phyloP scores from a whole-genome alignment of 176 grass and related monocot species.

The Saccharum officinarum region DNA sequence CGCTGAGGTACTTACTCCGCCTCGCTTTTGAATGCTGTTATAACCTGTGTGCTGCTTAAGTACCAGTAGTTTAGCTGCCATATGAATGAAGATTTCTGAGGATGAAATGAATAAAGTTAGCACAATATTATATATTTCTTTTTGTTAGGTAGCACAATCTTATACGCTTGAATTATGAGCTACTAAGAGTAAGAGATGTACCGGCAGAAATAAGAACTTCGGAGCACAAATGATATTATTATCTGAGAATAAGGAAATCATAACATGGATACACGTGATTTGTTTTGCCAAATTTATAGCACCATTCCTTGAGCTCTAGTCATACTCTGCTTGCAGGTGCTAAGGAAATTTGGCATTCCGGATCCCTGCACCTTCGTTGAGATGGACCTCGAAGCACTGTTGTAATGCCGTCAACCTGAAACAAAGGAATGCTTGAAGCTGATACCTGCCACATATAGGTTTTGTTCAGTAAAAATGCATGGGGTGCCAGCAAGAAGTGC shows the following conservation, averaged over 20 bases:
- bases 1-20: slow-evolving; percentile 59
- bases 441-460: not conserved
- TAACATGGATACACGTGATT: not conserved
- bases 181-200: not conserved
- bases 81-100: not conserved
- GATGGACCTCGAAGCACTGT: slow-evolving; percentile 73
- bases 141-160: not conserved
- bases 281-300: not conserved
- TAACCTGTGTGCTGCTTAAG: too few relatives aligned
- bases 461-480: slow-evolving; percentile 21
- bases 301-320: not conserved
- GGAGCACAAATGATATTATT: not conserved
- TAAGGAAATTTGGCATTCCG: slow-evolving; percentile 83
- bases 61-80: not conserved
- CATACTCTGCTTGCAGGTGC: slow-evolving; percentile 49
- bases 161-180: not conserved
- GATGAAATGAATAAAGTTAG: not conserved
- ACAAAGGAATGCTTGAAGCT: not conserved
- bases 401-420: slow-evolving; percentile 42
- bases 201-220: not conserved
- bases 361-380: slow-evolving; percentile 89
- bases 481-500: not conserved
- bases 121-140: not conserved
- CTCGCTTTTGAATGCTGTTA: not conserved
- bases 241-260: not conserved